phyloP scores from a whole-genome alignment of 169 alveolate genomes.

The Theileria parva region DNA sequence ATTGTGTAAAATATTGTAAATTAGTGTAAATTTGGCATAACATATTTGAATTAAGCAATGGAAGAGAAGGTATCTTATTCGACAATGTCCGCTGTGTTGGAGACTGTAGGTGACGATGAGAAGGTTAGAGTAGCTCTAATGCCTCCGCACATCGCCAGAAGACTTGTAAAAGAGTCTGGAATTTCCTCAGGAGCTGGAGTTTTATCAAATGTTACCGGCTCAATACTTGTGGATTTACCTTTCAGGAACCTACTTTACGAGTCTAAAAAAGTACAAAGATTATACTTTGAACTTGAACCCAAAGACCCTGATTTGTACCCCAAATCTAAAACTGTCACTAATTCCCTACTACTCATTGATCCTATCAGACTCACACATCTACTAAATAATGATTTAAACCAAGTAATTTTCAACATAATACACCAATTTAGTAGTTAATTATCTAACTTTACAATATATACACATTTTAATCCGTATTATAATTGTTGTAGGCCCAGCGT shows the following conservation, averaged over 20 bases:
- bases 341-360: conserved; percentile 47
- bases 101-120: conserved; percentile 46
- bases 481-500: conserved; percentile 24
- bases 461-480: background rate
- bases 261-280: conserved; percentile 58
- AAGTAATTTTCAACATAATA: conserved; percentile 11
- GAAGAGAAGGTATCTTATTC: background rate
- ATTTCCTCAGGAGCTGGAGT: conserved; percentile 32
- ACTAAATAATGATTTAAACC: conserved; percentile 27
- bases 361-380: conserved; percentile 36
- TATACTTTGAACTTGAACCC: conserved; percentile 56
- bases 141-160: conserved; percentile 52
- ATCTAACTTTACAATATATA: background rate
- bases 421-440: background rate
- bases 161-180: conserved; percentile 38
- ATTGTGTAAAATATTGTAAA: too few species aligned
- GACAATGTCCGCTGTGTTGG: conserved; percentile 52
- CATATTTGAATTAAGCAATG: background rate
- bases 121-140: conserved; percentile 56
- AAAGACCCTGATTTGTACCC: conserved; percentile 22
- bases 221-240: conserved; percentile 59
- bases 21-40: too few species aligned
- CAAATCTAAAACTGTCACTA: conserved; percentile 8
- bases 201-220: conserved; percentile 8
- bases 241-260: conserved; percentile 55